Percentiles rank a stretch among this genome's conserved stretches.
Conservation (phyloP, 805 yeast genomes). For the Candida krabiensis region DNA sequence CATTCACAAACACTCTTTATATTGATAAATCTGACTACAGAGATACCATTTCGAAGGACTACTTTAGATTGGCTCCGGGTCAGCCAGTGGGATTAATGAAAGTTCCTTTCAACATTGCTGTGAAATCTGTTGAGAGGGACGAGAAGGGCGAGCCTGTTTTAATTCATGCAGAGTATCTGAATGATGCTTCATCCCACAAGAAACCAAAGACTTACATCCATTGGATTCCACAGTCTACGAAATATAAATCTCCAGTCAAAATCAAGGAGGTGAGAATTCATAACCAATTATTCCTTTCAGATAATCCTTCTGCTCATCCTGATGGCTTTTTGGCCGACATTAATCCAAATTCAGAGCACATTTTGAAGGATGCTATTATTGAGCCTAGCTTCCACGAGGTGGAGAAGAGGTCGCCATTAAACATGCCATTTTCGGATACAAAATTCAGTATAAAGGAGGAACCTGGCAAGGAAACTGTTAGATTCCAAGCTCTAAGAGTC, state of each 20-base stretch:
- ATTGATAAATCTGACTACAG: conserved; percentile 90
- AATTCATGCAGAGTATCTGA: conserved; percentile 79
- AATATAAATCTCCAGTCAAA: conserved; percentile 60
- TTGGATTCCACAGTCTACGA: conserved; percentile 81
- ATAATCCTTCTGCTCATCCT: conserved; percentile 86
- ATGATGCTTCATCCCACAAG: conserved; percentile 50
- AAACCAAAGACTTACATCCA: conserved; percentile 97
- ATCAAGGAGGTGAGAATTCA: conserved; percentile 81
- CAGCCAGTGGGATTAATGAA: conserved; percentile 94
- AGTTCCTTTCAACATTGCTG: conserved; percentile 81
- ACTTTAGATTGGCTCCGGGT: conserved; percentile 89
- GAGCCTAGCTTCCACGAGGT: conserved; percentile 78
- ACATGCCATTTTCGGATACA: conserved; percentile 51
- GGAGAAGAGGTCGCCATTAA: conserved; percentile 72
- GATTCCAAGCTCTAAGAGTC: conserved; percentile 97
- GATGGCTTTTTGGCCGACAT: conserved; percentile 86
- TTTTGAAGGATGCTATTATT: conserved; percentile 63
- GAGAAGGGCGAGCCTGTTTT: conserved; percentile 60
- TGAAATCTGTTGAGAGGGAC: conserved; percentile 65
- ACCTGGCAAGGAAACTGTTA: conserved; percentile 72
- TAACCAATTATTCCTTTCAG: conserved; percentile 84
- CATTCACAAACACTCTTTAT: conserved; percentile 74
- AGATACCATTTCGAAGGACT: conserved; percentile 63
- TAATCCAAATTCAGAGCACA: conserved; percentile 74
- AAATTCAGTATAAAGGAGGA: conserved; percentile 75